Evolutionary conservation across 768 basidiomycete genomes (phyloP).

Genomic region (Lactarius psammicola): DNA sequence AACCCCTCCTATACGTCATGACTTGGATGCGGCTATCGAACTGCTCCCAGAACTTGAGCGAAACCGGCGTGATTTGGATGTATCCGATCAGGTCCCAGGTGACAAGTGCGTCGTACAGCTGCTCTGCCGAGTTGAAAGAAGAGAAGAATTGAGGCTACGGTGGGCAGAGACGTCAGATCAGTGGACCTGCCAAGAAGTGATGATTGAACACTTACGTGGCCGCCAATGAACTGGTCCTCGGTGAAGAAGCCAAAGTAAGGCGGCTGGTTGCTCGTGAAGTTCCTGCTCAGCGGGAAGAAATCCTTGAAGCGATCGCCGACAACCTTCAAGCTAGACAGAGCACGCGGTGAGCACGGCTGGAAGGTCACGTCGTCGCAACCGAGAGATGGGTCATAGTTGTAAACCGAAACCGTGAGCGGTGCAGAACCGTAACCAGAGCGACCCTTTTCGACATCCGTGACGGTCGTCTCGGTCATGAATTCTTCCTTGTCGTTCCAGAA

Average conservation of each 20-base stretch:
- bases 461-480: constrained; percentile 23
- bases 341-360: constrained; percentile 24
- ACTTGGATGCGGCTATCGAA: not conserved
- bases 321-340: constrained; percentile 22
- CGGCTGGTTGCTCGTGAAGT: constrained; percentile 13
- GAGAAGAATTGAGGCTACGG: constrained; percentile 34
- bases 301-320: constrained; percentile 19
- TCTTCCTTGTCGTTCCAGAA: constrained; percentile 24
- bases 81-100: constrained; percentile 31
- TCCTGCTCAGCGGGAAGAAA: constrained; percentile 16
- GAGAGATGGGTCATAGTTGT: constrained; percentile 22
- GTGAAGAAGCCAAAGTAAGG: constrained; percentile 25
- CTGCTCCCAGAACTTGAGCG: constrained; percentile 34
- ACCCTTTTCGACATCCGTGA: constrained; percentile 13
- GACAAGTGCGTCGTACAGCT: constrained; percentile 33
- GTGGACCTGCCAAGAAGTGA: not conserved
- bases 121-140: constrained; percentile 34
- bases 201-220: constrained; percentile 14
- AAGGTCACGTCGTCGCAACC: constrained; percentile 24
- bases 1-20: constrained; percentile 6
- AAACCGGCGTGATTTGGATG: constrained; percentile 33
- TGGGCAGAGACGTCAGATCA: not conserved
- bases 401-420: constrained; percentile 18
- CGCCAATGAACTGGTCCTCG: constrained; percentile 13
- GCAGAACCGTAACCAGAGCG: constrained; percentile 26